phyloP scores from a whole-genome alignment of 345 rosid species.

The Lenwebbia sp. region DNA sequence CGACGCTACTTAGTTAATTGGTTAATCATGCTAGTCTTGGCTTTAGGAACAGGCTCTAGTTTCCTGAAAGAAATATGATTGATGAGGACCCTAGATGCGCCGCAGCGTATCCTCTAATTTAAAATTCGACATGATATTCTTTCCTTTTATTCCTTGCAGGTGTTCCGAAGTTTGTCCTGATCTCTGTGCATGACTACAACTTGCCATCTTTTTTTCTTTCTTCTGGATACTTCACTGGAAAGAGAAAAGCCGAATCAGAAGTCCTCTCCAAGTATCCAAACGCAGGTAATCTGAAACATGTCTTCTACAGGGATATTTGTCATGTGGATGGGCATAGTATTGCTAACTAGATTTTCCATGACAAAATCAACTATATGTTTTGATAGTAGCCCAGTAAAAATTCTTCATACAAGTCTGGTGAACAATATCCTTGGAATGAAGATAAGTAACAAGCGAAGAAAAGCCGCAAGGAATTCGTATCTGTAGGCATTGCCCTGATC shows the following conservation, averaged over 20 bases:
- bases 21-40: neutral
- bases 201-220: constrained; percentile 76
- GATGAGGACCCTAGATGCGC: neutral
- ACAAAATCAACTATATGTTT: neutral
- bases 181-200: constrained; percentile 87
- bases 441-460: neutral
- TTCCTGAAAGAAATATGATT: neutral
- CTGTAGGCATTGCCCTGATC: neutral
- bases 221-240: constrained; percentile 78
- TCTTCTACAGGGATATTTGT: neutral
- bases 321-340: neutral
- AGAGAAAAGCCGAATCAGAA: constrained; percentile 82
- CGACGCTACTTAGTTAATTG: neutral
- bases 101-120: neutral
- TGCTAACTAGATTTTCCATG: neutral
- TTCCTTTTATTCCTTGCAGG: constrained; percentile 27
- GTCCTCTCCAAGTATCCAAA: constrained; percentile 77
- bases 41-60: neutral
- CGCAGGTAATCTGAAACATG: constrained; percentile 42
- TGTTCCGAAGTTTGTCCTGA: constrained; percentile 70
- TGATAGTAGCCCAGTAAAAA: neutral
- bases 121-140: neutral
- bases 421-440: neutral
- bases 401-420: neutral
- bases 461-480: neutral